Percentiles rank a stretch among this genome's conserved stretches.
phyloP scores from a whole-genome alignment of 179 eudicot species.

The Spinacia oleracea region DNA sequence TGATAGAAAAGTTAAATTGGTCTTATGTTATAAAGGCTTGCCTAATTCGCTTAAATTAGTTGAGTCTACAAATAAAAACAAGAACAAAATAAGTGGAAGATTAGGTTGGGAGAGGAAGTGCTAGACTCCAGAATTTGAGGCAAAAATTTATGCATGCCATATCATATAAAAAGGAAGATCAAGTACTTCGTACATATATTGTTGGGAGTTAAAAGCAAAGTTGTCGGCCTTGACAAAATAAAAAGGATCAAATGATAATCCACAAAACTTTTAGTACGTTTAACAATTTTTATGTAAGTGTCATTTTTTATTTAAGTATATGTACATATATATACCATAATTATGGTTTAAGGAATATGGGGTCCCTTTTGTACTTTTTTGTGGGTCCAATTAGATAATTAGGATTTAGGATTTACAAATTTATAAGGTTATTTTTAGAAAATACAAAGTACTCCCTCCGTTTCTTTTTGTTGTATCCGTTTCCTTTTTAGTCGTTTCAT shows the following conservation, averaged over 20 bases:
- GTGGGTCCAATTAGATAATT: background rate
- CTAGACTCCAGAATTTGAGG: constrained; percentile 17
- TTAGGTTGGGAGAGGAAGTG: background rate
- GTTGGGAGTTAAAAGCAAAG: background rate
- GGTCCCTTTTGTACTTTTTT: background rate
- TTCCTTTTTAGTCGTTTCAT: too few relatives aligned
- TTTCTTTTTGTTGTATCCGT: too few relatives aligned
- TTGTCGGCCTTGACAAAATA: constrained; percentile 14
- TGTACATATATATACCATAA: background rate
- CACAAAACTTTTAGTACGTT: background rate
- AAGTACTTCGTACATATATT: too few relatives aligned
- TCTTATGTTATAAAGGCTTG: too few relatives aligned
- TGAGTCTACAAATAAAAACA: too few relatives aligned
- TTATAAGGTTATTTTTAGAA: too few relatives aligned
- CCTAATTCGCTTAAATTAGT: too few relatives aligned
- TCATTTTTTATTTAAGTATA: too few relatives aligned
- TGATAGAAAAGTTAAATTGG: too few relatives aligned
- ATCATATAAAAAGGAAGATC: background rate
- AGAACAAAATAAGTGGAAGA: too few relatives aligned
- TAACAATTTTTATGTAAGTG: background rate
- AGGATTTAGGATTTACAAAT: background rate
- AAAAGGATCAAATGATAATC: background rate
- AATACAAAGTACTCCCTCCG: too few relatives aligned
- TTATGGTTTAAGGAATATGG: background rate
- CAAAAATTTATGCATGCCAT: background rate